phyloP scores from a whole-genome alignment of 1,139 yeast species.

The Tardiomyces depauwii region DNA sequence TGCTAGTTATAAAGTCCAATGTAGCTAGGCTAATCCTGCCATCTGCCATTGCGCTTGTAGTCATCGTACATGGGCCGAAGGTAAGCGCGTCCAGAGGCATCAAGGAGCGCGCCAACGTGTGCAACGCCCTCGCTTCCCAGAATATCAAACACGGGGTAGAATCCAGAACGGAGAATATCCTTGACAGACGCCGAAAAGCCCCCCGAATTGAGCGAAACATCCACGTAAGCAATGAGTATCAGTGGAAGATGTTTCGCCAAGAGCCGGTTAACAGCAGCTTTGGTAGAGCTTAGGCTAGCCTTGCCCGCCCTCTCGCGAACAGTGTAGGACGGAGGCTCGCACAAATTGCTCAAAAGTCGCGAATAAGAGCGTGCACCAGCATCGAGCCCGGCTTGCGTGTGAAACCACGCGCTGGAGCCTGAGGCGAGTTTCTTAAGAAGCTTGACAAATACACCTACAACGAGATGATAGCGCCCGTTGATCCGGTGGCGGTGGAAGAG shows the following conservation, averaged over 20 bases:
- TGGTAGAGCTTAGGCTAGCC: constrained; percentile 40
- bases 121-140: constrained; percentile 57
- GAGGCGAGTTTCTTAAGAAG: constrained; percentile 30
- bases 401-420: too few species aligned
- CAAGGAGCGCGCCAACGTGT: constrained; percentile 58
- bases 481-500: constrained; percentile 61
- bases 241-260: constrained; percentile 55
- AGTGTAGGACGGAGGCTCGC: constrained; percentile 49
- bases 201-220: constrained; percentile 40
- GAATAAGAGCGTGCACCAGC: constrained; percentile 36
- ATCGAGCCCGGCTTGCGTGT: too few species aligned
- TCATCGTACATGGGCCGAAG: constrained; percentile 59
- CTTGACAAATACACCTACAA: constrained; percentile 38
- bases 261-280: constrained; percentile 43
- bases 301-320: constrained; percentile 18
- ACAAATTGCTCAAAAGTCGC: constrained; percentile 53
- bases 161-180: constrained; percentile 43
- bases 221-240: constrained; percentile 38
- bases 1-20: background rate
- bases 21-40: constrained; percentile 33
- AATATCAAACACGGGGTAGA: constrained; percentile 57
- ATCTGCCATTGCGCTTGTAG: constrained; percentile 69
- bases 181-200: constrained; percentile 40
- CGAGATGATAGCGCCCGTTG: constrained; percentile 59
- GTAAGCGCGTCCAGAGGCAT: constrained; percentile 55